Evolutionary conservation across 495 filamentous ascomycete species (phyloP).

Genomic region (Bryoglossum gracile): DNA sequence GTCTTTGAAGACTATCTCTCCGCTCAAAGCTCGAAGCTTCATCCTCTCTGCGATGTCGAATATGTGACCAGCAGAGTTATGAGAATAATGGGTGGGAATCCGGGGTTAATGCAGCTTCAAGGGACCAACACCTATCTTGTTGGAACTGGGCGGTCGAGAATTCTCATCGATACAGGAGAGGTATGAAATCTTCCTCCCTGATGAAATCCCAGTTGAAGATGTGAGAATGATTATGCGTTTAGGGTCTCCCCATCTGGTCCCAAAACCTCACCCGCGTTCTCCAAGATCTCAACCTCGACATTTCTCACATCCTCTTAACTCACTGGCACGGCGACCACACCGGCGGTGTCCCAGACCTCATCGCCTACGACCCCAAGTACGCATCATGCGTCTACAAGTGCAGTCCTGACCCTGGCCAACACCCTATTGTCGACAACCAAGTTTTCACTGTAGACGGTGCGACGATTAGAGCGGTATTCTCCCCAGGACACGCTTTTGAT

Average conservation of each 20-base stretch:
- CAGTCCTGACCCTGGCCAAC: neutral
- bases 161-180: neutral
- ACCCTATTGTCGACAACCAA: neutral
- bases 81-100: constrained; percentile 16
- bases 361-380: neutral
- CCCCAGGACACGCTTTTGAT: neutral
- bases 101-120: constrained; percentile 2
- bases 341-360: neutral
- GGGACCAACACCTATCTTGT: neutral
- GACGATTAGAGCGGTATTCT: neutral
- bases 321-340: neutral
- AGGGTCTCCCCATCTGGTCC: neutral
- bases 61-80: constrained; percentile 30
- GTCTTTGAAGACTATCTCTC: constrained; percentile 28
- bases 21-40: constrained; percentile 26
- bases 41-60: constrained; percentile 26
- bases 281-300: neutral
- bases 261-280: neutral
- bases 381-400: neutral
- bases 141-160: neutral
- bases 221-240: neutral
- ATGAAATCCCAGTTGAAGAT: neutral
- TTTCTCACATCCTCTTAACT: neutral
- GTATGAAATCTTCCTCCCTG: neutral
- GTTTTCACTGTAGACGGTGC: neutral